Base-by-base conservation (phyloP, 225 moss, liverwort and hornwort species). In the Sphagnum tenellum region DNA sequence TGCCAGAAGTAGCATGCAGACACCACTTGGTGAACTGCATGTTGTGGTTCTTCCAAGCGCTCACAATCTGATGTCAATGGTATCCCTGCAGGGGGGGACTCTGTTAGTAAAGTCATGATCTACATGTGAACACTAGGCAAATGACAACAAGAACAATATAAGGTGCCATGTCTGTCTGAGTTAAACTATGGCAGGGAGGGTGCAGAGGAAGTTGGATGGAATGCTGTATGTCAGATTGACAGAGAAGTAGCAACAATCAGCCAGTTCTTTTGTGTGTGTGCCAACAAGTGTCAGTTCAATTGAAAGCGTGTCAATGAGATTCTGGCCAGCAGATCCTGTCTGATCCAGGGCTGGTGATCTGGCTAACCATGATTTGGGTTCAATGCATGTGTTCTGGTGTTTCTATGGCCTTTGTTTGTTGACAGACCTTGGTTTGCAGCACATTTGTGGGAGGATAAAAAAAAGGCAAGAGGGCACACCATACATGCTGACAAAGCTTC, bases 141-240 rank as follows among this genome's bases (percentile, higher is more conserved):
- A 29, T 29, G 29, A 29, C 29, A 29, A 29, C 29, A 29, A 29
- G 29, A 29, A 29, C 29, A 29, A 29, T 29, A 1, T 29, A 52
- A 12, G 45, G 29, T 49, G 4, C 12, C 29, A 12, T 12, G 14
- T 48, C 3, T 46, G 47, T 29, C 49, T 45, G 56, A 64, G 29
- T 14, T 52, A n/a, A 11, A 9, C 55, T 11, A 56, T 59, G 44
- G 44, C 57, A 69, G 54, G 62, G 73, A 69, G 67, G 69, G 45
- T 79, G 76, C 74, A 87, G 87, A 81, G 68, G 69, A 81, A 74
- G 72, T 62, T 87, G 68, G 84, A 87, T 66, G 78, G 76, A 9
- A 87, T 87, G 87, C 70, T 84, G 12, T 84, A 72, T 54, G 81
- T 87, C 48, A 84, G 87, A 50, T 72, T 87, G 73, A 87, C 87